Evolutionary conservation across 805 yeast genomes (phyloP).

Genomic region (Wickerhamomyces xylosicus): DNA sequence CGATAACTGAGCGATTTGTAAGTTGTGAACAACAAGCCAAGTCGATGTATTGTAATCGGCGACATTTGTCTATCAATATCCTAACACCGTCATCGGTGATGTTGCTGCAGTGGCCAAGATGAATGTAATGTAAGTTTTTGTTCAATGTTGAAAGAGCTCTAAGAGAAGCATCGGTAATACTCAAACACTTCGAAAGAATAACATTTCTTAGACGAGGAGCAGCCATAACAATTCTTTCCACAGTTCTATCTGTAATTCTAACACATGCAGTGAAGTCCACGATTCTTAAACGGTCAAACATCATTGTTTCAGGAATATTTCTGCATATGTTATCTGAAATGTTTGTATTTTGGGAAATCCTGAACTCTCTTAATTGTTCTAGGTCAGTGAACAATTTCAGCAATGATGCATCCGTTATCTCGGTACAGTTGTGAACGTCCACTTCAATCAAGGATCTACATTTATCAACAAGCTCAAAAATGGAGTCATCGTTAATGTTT

Average conservation of each 20-base stretch:
- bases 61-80: slow-evolving; percentile 64
- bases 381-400: slow-evolving; percentile 46
- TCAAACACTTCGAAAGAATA: slow-evolving; percentile 79
- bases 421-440: slow-evolving; percentile 76
- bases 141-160: slow-evolving; percentile 65
- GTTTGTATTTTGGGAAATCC: slow-evolving; percentile 63
- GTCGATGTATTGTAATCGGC: slow-evolving; percentile 84
- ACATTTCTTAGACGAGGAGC: slow-evolving; percentile 88
- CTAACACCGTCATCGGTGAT: slow-evolving; percentile 86
- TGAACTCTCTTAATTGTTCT: slow-evolving; percentile 73
- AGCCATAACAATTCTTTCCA: slow-evolving; percentile 55
- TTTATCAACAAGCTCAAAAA: slow-evolving; percentile 48
- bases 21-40: slow-evolving; percentile 89
- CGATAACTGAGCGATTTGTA: slow-evolving; percentile 73
- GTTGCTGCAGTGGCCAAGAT: slow-evolving; percentile 86
- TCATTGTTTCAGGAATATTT: slow-evolving; percentile 34
- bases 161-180: slow-evolving; percentile 74
- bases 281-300: slow-evolving; percentile 61
- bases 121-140: slow-evolving; percentile 75
- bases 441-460: slow-evolving; percentile 83
- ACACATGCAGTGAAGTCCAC: slow-evolving; percentile 80
- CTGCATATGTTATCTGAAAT: slow-evolving; percentile 60
- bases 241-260: slow-evolving; percentile 69
- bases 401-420: slow-evolving; percentile 57
- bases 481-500: slow-evolving; percentile 52